phyloP scores from a whole-genome alignment of 495 filamentous ascomycete species.

The Hyaloscypha variabilis region DNA sequence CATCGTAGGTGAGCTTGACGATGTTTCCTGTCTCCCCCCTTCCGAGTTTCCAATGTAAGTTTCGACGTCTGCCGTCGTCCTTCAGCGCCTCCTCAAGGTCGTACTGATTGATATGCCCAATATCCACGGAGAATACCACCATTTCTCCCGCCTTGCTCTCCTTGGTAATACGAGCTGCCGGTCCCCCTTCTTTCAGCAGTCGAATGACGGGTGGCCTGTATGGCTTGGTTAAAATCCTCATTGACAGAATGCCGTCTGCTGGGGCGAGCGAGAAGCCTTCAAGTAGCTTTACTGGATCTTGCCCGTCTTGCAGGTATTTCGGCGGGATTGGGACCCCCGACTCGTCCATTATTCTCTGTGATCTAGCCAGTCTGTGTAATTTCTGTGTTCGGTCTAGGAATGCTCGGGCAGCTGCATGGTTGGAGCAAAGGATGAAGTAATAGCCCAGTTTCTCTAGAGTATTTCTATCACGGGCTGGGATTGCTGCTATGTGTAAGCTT shows the following conservation, averaged over 20 bases:
- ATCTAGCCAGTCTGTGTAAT: constrained; percentile 46
- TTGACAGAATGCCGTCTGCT: constrained; percentile 31
- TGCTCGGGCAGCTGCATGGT: constrained; percentile 49
- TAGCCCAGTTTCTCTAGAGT: constrained; percentile 54
- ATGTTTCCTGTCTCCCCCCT: not conserved
- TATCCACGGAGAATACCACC: constrained; percentile 50
- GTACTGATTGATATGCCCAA: constrained; percentile 31
- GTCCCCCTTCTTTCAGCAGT: constrained; percentile 34
- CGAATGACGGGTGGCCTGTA: constrained; percentile 24
- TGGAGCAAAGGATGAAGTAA: constrained; percentile 67
- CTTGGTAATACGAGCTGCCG: constrained; percentile 13
- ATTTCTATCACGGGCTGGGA: constrained; percentile 46
- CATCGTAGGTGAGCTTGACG: not conserved
- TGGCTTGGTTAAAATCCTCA: constrained; percentile 29
- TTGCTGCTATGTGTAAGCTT: constrained; percentile 23
- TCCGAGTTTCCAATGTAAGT: constrained; percentile 43
- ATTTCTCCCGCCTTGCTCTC: constrained; percentile 28
- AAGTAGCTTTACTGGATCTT: constrained; percentile 46
- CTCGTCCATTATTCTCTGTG: constrained; percentile 34
- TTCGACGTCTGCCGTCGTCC: constrained; percentile 46
- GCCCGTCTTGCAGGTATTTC: constrained; percentile 39
- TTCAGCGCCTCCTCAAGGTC: constrained; percentile 40
- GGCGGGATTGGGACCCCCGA: constrained; percentile 36
- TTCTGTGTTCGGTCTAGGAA: constrained; percentile 52
- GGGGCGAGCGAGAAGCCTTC: constrained; percentile 56